A percentile compares a stretch with the other conserved stretches of the same genome.
Conservation (phyloP, 768 basidiomycete genomes). For the Pleurotus pulmonarius region DNA sequence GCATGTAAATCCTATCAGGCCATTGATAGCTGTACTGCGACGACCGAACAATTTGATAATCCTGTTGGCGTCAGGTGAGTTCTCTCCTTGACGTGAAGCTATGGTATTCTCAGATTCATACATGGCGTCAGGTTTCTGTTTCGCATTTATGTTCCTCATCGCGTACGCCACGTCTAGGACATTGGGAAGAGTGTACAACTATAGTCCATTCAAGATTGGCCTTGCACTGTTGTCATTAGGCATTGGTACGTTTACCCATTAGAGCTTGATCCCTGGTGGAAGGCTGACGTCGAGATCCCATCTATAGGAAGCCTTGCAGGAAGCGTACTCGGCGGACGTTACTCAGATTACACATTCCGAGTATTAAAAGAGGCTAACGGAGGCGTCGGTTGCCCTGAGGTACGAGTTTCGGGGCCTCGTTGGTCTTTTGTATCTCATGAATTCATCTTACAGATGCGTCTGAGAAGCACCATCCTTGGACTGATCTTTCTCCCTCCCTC, state of each 20-base stretch:
- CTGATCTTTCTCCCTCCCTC: conserved; percentile 58
- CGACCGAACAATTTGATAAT: conserved; percentile 66
- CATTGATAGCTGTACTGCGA: conserved; percentile 53
- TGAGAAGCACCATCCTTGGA: conserved; percentile 56
- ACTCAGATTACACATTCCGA: conserved; percentile 38
- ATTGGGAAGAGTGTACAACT: conserved; percentile 58
- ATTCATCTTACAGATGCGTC: conserved; percentile 52
- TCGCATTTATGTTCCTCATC: conserved; percentile 67
- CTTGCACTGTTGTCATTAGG: conserved; percentile 76
- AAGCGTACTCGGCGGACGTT: conserved; percentile 41
- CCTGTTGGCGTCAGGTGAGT: conserved; percentile 60
- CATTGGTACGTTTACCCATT: conserved; percentile 33
- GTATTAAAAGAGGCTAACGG: conserved; percentile 34
- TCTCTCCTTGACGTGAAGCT: not conserved
- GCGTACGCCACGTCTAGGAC: conserved; percentile 75
- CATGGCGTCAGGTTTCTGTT: conserved; percentile 51
- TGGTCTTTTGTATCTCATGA: not conserved
- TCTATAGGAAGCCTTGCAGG: conserved; percentile 33
- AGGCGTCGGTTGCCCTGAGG: conserved; percentile 59
- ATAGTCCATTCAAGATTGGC: conserved; percentile 68
- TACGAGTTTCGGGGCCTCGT: conserved; percentile 19
- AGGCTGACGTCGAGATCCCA: not conserved
- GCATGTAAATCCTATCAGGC: conserved; percentile 72
- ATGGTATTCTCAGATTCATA: not conserved
- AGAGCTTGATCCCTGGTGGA: not conserved